phyloP scores from a whole-genome alignment of 192 early-diverging fungal genomes.

The Coemansia sp. region DNA sequence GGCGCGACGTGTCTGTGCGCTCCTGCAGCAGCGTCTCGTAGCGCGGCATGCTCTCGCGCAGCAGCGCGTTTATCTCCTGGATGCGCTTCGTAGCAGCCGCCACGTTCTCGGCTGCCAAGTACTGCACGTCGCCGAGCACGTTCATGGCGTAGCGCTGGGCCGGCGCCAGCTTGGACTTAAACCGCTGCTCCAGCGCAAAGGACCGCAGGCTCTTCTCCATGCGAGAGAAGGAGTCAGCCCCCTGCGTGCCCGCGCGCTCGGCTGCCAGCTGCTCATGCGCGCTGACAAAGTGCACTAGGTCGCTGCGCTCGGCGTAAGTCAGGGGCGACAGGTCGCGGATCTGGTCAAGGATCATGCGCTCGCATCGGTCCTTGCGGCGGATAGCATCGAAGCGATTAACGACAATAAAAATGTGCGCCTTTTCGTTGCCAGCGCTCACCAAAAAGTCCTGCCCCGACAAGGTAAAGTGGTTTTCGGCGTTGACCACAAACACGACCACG shows the following conservation, averaged over 20 bases:
- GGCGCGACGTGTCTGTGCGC: conserved; percentile 70
- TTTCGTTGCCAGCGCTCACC: conserved; percentile 96
- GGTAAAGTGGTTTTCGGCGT: conserved; percentile 99
- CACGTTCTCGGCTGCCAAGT: conserved; percentile 74
- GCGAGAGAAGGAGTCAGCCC: conserved; percentile 67
- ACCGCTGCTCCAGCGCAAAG: conserved; percentile 95
- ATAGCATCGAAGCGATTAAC: conserved; percentile 98
- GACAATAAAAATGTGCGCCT: conserved; percentile 98
- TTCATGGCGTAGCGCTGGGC: conserved; percentile 90
- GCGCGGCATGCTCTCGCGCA: conserved; percentile 69
- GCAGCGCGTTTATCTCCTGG: conserved; percentile 63
- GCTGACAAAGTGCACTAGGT: conserved; percentile 97
- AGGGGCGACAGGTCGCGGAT: conserved; percentile 92
- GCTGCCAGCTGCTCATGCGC: conserved; percentile 58
- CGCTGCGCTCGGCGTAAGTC: conserved; percentile 86
- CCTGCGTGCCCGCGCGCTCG: conserved; percentile 30
- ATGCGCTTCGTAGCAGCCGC: conserved; percentile 62
- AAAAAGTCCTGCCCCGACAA: conserved; percentile 97
- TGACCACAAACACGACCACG: conserved; percentile 98
- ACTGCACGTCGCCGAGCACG: conserved; percentile 77
- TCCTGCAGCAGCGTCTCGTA: conserved; percentile 77
- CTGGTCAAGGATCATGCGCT: conserved; percentile 93
- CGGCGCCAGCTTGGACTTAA: conserved; percentile 91
- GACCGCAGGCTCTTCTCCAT: conserved; percentile 87
- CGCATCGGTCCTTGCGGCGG: conserved; percentile 92